Conservation (phyloP, 129 eudicot genomes). For the Lonicera japonica region DNA sequence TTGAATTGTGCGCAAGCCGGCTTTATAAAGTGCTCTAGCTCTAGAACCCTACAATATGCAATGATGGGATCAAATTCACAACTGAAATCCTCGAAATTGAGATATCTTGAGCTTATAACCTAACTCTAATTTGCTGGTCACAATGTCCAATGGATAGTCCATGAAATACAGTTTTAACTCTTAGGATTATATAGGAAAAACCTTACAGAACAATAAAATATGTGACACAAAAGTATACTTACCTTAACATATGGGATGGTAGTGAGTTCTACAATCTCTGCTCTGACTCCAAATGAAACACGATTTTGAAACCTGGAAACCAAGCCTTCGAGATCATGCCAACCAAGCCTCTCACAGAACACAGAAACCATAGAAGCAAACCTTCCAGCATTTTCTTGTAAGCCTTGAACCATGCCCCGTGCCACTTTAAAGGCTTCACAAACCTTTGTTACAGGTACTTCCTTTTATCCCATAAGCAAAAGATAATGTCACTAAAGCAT, state of each 20-base stretch:
- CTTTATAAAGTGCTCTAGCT: slow-evolving; percentile 95
- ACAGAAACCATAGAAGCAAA: slow-evolving; percentile 98
- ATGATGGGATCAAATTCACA: background rate
- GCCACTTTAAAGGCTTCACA: slow-evolving; percentile 89
- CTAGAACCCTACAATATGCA: slow-evolving; percentile 66
- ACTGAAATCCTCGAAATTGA: background rate
- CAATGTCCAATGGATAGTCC: too few species aligned
- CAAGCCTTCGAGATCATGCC: slow-evolving; percentile 93
- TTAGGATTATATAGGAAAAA: background rate
- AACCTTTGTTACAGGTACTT: slow-evolving; percentile 82
- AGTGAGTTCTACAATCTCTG: slow-evolving; percentile 94
- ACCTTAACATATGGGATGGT: slow-evolving; percentile 87
- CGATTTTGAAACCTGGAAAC: slow-evolving; percentile 86
- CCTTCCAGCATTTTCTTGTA: slow-evolving; percentile 98
- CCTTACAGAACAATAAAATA: background rate
- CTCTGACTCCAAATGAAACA: slow-evolving; percentile 96
- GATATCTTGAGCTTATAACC: too few species aligned
- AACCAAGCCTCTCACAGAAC: slow-evolving; percentile 97
- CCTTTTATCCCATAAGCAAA: slow-evolving; percentile 38
- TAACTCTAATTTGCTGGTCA: background rate
- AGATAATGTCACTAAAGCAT: slow-evolving; percentile 16
- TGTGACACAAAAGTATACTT: background rate
- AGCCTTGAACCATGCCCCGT: slow-evolving; percentile 97
- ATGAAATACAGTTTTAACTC: background rate
- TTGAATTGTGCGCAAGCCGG: slow-evolving; percentile 89